Evolutionary conservation across 2,329 filamentous ascomycete species (phyloP), one percentile per base, ranked within the genome.

Genomic region (Macrophomina phaseolina): DNA sequence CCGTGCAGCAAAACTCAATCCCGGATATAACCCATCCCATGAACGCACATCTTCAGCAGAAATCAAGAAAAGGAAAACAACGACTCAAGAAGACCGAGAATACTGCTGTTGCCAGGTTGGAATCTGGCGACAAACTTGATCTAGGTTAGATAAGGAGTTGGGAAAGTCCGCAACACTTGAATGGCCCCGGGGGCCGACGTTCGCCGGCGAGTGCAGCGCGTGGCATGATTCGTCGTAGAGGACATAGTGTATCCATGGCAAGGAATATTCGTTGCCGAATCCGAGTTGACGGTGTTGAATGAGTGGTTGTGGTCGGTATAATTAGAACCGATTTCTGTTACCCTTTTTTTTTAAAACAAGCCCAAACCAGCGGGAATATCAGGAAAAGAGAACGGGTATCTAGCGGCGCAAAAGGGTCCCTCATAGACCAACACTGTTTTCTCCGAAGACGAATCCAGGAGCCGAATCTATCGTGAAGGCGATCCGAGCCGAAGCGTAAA

Each of bases 341-440:
- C 45, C 58, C 58, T 56, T 65, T 53, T 56, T 63, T 34, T 53
- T 56, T 63, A 28, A 30, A 52, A 52, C 55, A 66, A 62, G 45
- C 65, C 65, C 65, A 66, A 66, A 48, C 65, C 65, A 58, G 65
- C 58, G 65, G 65, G 65, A 61, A 53, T 38, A 49, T 65, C 48
- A 65, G 56, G 51, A 53, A 56, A 53, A 46, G 48, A 51, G 65
- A 56, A 62, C 46, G 65, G 65, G 65, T 66, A 66, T 66, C 65
- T 62, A 62, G 65, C 56, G 49, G 65, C 65, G 55, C 58, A 66
- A 62, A 45, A 53, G 51, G 45, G 55, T 45, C 64, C 49, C 52
- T n/a, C 64, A 40, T 30, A 53, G 36, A 34, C 52, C 34, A 66
- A 60, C 53, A 60, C 61, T 23, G n/a, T 52, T 46, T 65, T 32